phyloP scores from a whole-genome alignment of 1,284 basidiomycete species.

The Peniophora sp. region DNA sequence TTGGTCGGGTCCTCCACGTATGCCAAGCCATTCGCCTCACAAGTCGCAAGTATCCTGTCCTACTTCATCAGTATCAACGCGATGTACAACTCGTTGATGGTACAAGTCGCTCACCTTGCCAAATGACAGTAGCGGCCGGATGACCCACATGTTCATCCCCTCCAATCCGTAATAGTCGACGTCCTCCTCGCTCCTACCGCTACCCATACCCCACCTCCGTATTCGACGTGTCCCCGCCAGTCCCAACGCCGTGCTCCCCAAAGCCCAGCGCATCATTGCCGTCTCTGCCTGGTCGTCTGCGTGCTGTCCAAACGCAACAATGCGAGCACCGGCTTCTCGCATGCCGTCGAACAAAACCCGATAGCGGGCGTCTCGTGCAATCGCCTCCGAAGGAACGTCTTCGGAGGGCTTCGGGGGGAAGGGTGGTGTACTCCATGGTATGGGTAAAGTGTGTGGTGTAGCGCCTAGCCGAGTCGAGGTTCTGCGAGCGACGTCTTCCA shows the following conservation, averaged over 20 bases:
- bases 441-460: constrained; percentile 32
- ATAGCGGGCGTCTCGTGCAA: constrained; percentile 54
- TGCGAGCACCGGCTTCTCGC: constrained; percentile 25
- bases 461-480: constrained; percentile 39
- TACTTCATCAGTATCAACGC: constrained; percentile 18
- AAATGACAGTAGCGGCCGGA: constrained; percentile 59
- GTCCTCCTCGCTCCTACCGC: constrained; percentile 18
- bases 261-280: constrained; percentile 55
- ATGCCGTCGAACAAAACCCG: constrained; percentile 44
- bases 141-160: constrained; percentile 60
- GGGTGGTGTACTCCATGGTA: constrained; percentile 49
- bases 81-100: neutral
- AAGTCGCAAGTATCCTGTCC: constrained; percentile 71
- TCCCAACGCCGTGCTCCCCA: constrained; percentile 45
- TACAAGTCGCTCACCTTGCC: constrained; percentile 46
- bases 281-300: constrained; percentile 78
- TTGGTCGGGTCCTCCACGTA: constrained; percentile 66
- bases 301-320: constrained; percentile 65
- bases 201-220: constrained; percentile 73
- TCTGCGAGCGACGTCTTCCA: constrained; percentile 41
- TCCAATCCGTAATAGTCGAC: constrained; percentile 37
- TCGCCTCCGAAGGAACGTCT: constrained; percentile 36
- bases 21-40: constrained; percentile 46
- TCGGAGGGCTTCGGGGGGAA: constrained; percentile 36
- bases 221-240: constrained; percentile 56